phyloP scores from a whole-genome alignment of 805 yeast genomes.

The Zygosaccharomyces kombuchaensis region DNA sequence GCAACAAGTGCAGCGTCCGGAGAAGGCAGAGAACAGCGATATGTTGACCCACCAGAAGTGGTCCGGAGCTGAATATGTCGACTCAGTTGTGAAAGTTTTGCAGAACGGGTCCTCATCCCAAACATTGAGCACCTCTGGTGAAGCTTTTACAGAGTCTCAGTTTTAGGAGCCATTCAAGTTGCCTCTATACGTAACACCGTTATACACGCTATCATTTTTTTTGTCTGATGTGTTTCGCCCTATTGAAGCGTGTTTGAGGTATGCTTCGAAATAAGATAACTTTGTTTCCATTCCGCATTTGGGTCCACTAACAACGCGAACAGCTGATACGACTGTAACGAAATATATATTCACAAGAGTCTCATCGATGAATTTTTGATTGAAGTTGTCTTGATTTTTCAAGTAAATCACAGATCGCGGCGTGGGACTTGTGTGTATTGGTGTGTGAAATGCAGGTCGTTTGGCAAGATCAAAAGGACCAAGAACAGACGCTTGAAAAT shows the following conservation, averaged over 20 bases:
- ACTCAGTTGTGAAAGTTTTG: slow-evolving; percentile 40
- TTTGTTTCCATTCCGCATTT: not conserved
- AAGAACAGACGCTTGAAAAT: not conserved
- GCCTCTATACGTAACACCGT: not conserved
- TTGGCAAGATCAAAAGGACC: not conserved
- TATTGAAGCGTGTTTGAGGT: not conserved
- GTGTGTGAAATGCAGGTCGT: not conserved
- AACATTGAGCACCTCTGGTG: slow-evolving; percentile 40
- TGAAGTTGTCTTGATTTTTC: not conserved
- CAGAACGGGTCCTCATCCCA: slow-evolving; percentile 42
- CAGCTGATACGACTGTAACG: not conserved
- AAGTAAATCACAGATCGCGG: no score
- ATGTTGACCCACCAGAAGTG: slow-evolving; percentile 57
- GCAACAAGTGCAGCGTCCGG: slow-evolving; percentile 46
- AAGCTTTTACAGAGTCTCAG: slow-evolving; percentile 41
- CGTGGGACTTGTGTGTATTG: not conserved
- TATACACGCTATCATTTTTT: not conserved
- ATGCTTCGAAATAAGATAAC: not conserved
- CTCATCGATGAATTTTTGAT: not conserved
- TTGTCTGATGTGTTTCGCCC: not conserved
- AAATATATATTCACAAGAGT: not conserved
- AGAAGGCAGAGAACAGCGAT: slow-evolving; percentile 45
- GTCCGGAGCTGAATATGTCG: slow-evolving; percentile 58
- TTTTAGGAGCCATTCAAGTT: slow-evolving; percentile 11
- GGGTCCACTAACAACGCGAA: slow-evolving; percentile 3